Base-by-base conservation (phyloP, 176 grass and related monocot species). In the Triticum urartu region DNA sequence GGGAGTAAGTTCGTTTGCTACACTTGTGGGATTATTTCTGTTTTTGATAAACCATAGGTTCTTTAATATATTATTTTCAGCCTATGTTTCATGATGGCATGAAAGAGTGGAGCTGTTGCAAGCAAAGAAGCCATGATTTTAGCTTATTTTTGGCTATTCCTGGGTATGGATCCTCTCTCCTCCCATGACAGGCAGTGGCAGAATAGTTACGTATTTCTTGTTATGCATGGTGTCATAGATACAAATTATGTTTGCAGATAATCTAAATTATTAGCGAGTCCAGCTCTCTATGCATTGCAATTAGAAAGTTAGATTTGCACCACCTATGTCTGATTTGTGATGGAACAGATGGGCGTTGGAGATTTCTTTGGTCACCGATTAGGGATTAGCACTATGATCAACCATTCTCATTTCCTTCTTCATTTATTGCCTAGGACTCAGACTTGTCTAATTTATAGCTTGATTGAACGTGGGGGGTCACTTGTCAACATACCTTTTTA, bases 61-160 rank as follows among this genome's bases (percentile, higher is more conserved):
- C 84, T 84, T 39, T 92, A 89, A 90, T 35, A 65, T 47, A 45
- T 84, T 64, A 54, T 86, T 81, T 86, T 87, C 90, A 98, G 97
- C 94, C 97, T 72, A 63, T 90, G 35, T 99, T 99, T 90, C 92
- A 96, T 88, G 94, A 99, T 4, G 96, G 92, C 65, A 99, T 92
- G 94, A 98, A 98, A 90, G 90, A 98, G 81, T 98, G 97, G 97
- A 98, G 88, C 80, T 98, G 94, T 69, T 98, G 97, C 90, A 98
- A 96, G 87, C 90, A 96, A 94, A 88, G 79, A 98, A 98, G 97
- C 80, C 97, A 98, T 56, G 95, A 98, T 90, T 98, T 98, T 88
- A 98, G 92, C 87, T 92, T 98, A 89, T 98, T 98, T 90, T 94
- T 98, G 81, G 92, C 75, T 69, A 98, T 98, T 83, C 97, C 97